Percentiles rank a stretch among this genome's conserved stretches.
These are phyloP conservation scores for Alternaria viburni DNA, from an alignment of 2,329 filamentous ascomycete species.

Conservation along the genomic window DNA sequence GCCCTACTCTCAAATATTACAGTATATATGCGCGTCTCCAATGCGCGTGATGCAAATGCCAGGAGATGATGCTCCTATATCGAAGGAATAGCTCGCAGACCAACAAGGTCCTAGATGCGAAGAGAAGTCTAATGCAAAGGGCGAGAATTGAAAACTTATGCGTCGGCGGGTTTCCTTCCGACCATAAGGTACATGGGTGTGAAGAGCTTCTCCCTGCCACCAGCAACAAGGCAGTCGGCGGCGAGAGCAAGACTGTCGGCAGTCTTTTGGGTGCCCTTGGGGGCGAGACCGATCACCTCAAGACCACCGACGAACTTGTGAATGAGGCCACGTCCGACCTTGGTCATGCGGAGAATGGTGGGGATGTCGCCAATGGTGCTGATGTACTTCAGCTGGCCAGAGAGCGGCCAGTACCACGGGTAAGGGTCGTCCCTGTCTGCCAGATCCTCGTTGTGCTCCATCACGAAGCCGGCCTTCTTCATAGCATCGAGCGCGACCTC, in stretches of 20 bases:
- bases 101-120: slow-evolving; percentile 13
- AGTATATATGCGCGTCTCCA: slow-evolving; percentile 31
- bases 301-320: slow-evolving; percentile 79
- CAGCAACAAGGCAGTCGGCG: slow-evolving; percentile 84
- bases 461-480: slow-evolving; percentile 83
- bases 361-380: slow-evolving; percentile 79
- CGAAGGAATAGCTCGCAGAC: slow-evolving; percentile 23
- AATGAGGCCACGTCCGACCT: slow-evolving; percentile 74
- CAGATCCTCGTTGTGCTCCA: slow-evolving; percentile 85
- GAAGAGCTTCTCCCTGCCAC: slow-evolving; percentile 88
- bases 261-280: slow-evolving; percentile 89
- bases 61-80: slow-evolving; percentile 16
- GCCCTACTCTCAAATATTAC: slow-evolving; percentile 31
- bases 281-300: slow-evolving; percentile 77
- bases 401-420: slow-evolving; percentile 94
- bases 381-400: slow-evolving; percentile 84
- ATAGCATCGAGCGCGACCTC: slow-evolving; percentile 83
- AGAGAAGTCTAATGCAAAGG: slow-evolving; percentile 29
- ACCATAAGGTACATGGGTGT: slow-evolving; percentile 99
- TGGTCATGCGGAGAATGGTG: slow-evolving; percentile 88
- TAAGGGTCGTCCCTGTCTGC: slow-evolving; percentile 75
- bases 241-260: slow-evolving; percentile 84
- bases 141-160: slow-evolving; percentile 26
- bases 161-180: slow-evolving; percentile 75
- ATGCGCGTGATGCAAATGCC: slow-evolving; percentile 23